Evolutionary conservation across 1,284 basidiomycete genomes (phyloP).

Genomic region (Malassezia equina): DNA sequence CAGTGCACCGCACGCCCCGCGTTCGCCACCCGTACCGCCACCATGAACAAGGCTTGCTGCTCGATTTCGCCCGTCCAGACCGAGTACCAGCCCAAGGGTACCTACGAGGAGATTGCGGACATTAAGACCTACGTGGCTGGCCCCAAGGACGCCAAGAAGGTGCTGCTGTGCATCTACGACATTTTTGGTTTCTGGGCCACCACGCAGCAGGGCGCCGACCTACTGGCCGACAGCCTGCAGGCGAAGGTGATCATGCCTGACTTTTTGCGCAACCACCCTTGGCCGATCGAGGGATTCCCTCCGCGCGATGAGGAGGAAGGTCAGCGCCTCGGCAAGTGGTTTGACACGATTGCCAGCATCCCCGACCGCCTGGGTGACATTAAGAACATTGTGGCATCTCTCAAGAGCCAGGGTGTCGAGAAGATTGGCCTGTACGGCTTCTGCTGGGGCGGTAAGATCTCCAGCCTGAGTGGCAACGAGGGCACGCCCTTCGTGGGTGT

Average conservation of each 20-base stretch:
- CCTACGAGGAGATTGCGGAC: constrained; percentile 49
- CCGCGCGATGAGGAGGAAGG: constrained; percentile 51
- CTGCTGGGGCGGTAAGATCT: constrained; percentile 50
- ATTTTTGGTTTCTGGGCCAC: constrained; percentile 57
- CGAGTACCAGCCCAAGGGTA: constrained; percentile 51
- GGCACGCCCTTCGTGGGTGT: constrained; percentile 31
- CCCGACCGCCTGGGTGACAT: constrained; percentile 54
- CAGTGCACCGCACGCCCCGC: neutral
- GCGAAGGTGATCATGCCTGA: constrained; percentile 58
- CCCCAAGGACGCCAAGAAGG: constrained; percentile 52
- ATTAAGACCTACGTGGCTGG: constrained; percentile 32
- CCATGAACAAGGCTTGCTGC: constrained; percentile 50
- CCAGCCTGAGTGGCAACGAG: constrained; percentile 22
- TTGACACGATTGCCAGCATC: constrained; percentile 27
- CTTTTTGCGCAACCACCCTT: constrained; percentile 56
- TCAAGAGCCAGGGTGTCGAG: constrained; percentile 53
- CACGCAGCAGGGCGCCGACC: constrained; percentile 53
- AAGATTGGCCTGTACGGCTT: constrained; percentile 51
- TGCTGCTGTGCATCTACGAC: constrained; percentile 58
- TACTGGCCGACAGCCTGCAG: constrained; percentile 52
- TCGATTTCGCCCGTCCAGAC: constrained; percentile 51
- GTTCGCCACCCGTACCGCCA: neutral
- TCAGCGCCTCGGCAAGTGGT: constrained; percentile 52
- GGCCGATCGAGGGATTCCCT: constrained; percentile 54
- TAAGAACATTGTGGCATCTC: constrained; percentile 51